Conservation (phyloP, 805 yeast species). For the Schwanniomyces sp. region DNA sequence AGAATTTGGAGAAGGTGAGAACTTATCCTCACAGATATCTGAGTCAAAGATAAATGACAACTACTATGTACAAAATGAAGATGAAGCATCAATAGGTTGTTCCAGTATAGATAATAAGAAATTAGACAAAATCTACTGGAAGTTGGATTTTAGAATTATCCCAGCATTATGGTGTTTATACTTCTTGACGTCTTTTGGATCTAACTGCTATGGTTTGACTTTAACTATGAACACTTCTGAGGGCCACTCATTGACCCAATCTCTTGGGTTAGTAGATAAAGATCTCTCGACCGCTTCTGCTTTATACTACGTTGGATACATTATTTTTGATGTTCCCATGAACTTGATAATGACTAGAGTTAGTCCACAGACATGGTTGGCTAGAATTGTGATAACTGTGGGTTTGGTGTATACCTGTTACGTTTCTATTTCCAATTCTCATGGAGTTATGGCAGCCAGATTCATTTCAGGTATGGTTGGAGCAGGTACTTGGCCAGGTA, state of each 20-base stretch:
- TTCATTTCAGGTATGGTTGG: slow-evolving; percentile 74
- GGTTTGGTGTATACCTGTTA: slow-evolving; percentile 80
- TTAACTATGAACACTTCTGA: slow-evolving; percentile 70
- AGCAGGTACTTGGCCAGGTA: slow-evolving; percentile 91
- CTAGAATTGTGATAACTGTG: slow-evolving; percentile 73
- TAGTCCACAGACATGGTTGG: slow-evolving; percentile 83
- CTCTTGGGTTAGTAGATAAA: slow-evolving; percentile 52
- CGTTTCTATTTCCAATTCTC: slow-evolving; percentile 52
- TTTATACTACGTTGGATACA: slow-evolving; percentile 77
- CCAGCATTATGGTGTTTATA: slow-evolving; percentile 83
- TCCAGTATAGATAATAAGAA: slow-evolving; percentile 17
- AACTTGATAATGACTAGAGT: slow-evolving; percentile 79
- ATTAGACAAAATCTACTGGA: slow-evolving; percentile 57
- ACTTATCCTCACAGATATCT: background rate
- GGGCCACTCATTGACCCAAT: slow-evolving; percentile 60
- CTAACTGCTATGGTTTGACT: slow-evolving; percentile 73
- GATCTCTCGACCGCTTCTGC: slow-evolving; percentile 77
- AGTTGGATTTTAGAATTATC: slow-evolving; percentile 67
- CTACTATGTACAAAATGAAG: background rate
- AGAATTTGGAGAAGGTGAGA: background rate
- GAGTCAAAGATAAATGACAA: background rate
- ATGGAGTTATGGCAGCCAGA: slow-evolving; percentile 69
- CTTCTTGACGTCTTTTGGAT: slow-evolving; percentile 76
- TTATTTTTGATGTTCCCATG: slow-evolving; percentile 86
- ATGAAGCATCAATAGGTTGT: background rate